Percentiles rank a stretch among this genome's conserved stretches.
Conservation (phyloP, 331 rosid species). For the Arachis monticola region DNA sequence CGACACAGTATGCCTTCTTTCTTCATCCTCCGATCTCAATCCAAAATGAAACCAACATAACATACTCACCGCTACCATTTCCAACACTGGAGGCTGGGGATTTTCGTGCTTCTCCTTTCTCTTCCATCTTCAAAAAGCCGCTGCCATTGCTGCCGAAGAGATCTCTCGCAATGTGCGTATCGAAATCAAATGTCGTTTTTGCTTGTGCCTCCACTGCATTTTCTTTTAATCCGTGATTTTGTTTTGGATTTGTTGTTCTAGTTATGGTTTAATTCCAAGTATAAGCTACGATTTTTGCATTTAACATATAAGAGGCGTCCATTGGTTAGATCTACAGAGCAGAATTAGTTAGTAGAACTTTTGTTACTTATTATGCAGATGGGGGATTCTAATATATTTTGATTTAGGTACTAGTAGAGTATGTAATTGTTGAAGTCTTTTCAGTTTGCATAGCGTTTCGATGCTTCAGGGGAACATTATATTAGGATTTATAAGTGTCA, state of each 20-base stretch:
- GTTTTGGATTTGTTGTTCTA: not conserved
- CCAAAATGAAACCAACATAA: not conserved
- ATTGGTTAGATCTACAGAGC: no score
- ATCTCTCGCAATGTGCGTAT: conserved; percentile 91
- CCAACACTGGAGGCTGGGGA: conserved; percentile 78
- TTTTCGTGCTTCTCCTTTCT: conserved; percentile 72
- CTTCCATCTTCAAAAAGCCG: conserved; percentile 94
- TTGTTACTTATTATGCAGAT: not conserved
- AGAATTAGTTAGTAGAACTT: no score
- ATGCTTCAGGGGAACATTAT: not conserved
- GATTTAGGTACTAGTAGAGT: conserved; percentile 8
- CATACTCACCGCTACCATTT: not conserved
- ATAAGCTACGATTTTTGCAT: not conserved
- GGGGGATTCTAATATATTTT: no score
- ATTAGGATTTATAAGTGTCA: not conserved
- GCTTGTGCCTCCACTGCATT: conserved; percentile 11
- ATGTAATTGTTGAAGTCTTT: not conserved
- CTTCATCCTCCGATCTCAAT: not conserved
- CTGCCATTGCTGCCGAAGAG: conserved; percentile 95
- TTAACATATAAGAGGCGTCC: no score
- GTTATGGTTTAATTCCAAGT: not conserved
- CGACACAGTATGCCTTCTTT: not conserved
- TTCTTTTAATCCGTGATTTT: conserved; percentile 10
- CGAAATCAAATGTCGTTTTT: not conserved
- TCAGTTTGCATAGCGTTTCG: not conserved